phyloP scores from a whole-genome alignment of 129 eudicot genomes.

The Oenanthe sinensis region DNA sequence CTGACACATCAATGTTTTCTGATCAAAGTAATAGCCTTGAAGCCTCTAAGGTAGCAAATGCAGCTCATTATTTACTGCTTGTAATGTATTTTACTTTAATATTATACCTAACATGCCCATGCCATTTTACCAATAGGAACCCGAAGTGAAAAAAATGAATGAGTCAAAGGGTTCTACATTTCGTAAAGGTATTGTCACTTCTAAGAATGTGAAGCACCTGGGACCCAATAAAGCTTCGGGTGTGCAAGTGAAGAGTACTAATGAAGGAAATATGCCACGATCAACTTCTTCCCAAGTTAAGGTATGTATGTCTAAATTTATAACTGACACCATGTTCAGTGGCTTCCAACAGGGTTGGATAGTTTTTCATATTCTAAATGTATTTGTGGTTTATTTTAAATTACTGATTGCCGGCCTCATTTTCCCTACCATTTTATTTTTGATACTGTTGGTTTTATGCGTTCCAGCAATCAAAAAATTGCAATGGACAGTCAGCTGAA shows the following conservation, averaged over 20 bases:
- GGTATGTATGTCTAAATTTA: conserved; percentile 36
- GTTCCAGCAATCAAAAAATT: conserved; percentile 32
- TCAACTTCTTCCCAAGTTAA: conserved; percentile 24
- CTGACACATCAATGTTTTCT: conserved; percentile 12
- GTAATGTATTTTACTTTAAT: background rate
- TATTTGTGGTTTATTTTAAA: background rate
- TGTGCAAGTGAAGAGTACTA: conserved; percentile 20
- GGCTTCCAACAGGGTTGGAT: background rate
- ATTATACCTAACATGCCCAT: background rate
- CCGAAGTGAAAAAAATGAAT: conserved; percentile 14
- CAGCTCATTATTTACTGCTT: background rate
- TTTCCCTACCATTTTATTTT: background rate
- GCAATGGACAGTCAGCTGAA: conserved; percentile 30
- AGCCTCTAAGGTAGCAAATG: conserved; percentile 44
- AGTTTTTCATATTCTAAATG: background rate
- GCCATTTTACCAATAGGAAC: conserved; percentile 42
- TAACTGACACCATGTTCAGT: background rate
- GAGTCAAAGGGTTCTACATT: conserved; percentile 1
- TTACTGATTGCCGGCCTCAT: background rate
- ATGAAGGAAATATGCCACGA: conserved; percentile 25
- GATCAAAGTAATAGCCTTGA: conserved; percentile 32
- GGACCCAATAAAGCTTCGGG: conserved; percentile 14
- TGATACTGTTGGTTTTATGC: conserved; percentile 14
- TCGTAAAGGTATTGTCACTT: conserved; percentile 26
- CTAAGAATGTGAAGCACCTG: conserved; percentile 33